Evolutionary conservation across 495 filamentous ascomycete genomes (phyloP), one percentile per base, ranked within the genome.

Genomic region (Barbatosphaeria neglecta): DNA sequence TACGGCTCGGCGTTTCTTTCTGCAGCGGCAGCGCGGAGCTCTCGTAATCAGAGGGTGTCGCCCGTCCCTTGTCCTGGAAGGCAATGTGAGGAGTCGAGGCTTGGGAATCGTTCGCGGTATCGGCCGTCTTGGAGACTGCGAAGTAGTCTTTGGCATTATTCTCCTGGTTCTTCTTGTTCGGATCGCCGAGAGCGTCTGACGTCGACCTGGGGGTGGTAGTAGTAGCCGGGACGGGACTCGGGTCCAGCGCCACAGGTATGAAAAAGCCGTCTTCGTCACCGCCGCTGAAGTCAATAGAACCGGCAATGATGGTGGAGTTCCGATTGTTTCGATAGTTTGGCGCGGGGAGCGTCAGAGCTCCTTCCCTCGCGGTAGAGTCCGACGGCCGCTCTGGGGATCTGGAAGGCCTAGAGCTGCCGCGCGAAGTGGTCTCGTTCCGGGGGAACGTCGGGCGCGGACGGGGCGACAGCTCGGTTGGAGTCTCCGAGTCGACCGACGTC

Each of bases 241-340:
- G 84, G 54, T 98, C 92, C 38, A 95, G 76, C 22, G 87, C 87
- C 53, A 98, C 80, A 5, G 90, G 90, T 44, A 98, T 92, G 44
- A 93, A 84, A 49, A 93, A 86, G 50, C 84, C 80, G 47, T 88
- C 86, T 3, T 59, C 56, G 42, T 85, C 86, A 18, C 67, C 72
- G 18, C 60, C 70, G 51, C 78, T 81, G 11, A 72, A 52, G 45
- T 87, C 84, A 10, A 75, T 22, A 1, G 39, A 22, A 10, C 20
- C 72, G 42, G 79, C 67, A 27, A 81, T 80, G 20, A 81, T 72
- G 18, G 76, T 68, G 16, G 82, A 92, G 55, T 84, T 82, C 33
- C 86, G 78, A 55, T 84, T 84, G 59, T 80, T 82, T 49, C 83
- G 77, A 62, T 90, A 90, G n/a, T 69, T 85, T 49, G 76, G 82